Percentiles rank a stretch among this genome's conserved stretches.
phyloP scores from a whole-genome alignment of 176 grass and related monocot species.

The Ensete glaucum region DNA sequence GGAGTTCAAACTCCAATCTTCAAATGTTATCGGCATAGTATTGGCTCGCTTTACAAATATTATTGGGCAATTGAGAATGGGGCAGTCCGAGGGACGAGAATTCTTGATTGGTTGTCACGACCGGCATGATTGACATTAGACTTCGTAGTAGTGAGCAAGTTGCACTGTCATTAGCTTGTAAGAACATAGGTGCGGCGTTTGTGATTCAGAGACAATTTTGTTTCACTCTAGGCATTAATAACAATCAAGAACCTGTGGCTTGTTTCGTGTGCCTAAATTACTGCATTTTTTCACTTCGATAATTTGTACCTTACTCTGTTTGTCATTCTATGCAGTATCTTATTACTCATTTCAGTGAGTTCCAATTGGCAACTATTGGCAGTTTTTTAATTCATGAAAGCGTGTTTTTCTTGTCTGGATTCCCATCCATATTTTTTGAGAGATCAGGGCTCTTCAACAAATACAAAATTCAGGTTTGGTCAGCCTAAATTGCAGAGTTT shows the following conservation, averaged over 20 bases:
- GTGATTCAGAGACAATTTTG: too few relatives aligned
- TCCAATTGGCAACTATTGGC: slow-evolving; percentile 21
- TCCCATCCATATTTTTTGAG: slow-evolving; percentile 14
- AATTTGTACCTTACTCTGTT: neutral
- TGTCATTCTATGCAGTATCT: slow-evolving; percentile 2
- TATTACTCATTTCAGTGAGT: slow-evolving; percentile 23
- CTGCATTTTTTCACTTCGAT: neutral
- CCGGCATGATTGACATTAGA: neutral
- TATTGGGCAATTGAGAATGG: too few relatives aligned
- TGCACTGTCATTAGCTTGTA: neutral
- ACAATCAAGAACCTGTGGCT: neutral
- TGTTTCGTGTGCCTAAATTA: neutral
- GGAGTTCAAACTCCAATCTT: too few relatives aligned
- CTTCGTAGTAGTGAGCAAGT: neutral
- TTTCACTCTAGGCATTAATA: too few relatives aligned
- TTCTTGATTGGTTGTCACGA: neutral
- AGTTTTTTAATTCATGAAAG: slow-evolving; percentile 19
- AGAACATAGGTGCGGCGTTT: neutral
- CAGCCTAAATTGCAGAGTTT: neutral
- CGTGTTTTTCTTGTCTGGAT: slow-evolving; percentile 15
- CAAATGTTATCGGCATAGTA: too few relatives aligned
- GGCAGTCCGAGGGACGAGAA: neutral
- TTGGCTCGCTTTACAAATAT: too few relatives aligned
- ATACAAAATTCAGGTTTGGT: slow-evolving; percentile 18
- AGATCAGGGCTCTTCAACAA: slow-evolving; percentile 9